These are phyloP conservation scores for Fusarium bulbicola DNA, from an alignment of 2,329 filamentous ascomycete genomes.

Conservation along the genomic window DNA sequence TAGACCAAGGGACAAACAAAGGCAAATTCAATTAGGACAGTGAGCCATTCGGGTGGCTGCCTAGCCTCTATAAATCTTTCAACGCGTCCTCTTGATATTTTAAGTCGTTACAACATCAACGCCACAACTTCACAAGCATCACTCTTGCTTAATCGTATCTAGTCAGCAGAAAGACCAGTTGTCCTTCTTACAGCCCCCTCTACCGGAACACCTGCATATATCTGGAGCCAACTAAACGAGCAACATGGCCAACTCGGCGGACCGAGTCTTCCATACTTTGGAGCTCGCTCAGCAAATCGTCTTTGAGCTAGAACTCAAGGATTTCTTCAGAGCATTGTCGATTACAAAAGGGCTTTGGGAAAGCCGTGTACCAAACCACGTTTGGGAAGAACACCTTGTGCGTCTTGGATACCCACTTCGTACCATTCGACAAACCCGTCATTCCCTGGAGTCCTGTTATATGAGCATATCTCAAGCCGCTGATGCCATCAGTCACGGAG, in stretches of 20 bases:
- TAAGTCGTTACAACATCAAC: neutral
- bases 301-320: conserved; percentile 1
- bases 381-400: conserved; percentile 4
- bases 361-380: neutral
- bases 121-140: neutral
- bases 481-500: neutral
- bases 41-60: neutral
- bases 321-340: neutral
- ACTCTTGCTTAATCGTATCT: neutral
- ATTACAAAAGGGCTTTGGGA: conserved; percentile 11
- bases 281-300: conserved; percentile 23
- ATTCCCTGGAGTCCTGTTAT: neutral
- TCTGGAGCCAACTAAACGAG: neutral
- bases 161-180: neutral
- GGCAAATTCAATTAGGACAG: too few species aligned
- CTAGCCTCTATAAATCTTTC: neutral
- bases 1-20: neutral
- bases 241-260: conserved; percentile 1
- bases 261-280: conserved; percentile 20
- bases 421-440: neutral
- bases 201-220: neutral
- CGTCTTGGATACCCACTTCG: conserved; percentile 2
- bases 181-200: neutral
- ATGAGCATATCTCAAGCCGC: neutral
- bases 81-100: neutral